Evolutionary conservation across 176 grass and related monocot genomes (phyloP).

Genomic region (Oryza australiensis): DNA sequence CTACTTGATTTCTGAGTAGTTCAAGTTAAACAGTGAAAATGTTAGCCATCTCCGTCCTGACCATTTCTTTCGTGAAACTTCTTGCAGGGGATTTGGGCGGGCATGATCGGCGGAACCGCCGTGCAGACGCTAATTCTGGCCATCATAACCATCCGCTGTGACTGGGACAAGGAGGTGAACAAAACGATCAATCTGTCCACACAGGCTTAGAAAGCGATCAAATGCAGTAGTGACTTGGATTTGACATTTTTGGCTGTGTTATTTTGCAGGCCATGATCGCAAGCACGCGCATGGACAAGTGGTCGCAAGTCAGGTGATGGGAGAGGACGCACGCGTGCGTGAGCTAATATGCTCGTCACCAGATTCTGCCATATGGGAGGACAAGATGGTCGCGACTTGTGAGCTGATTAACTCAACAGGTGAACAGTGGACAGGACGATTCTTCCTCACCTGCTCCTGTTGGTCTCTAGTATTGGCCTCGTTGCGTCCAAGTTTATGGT

Average conservation of each 20-base stretch:
- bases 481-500: neutral
- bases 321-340: neutral
- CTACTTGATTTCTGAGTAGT: neutral
- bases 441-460: neutral
- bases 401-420: neutral
- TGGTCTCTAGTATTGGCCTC: neutral
- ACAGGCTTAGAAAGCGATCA: neutral
- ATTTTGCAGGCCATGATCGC: slow-evolving; percentile 62
- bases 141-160: slow-evolving; percentile 68
- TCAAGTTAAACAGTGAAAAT: neutral
- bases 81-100: slow-evolving; percentile 82
- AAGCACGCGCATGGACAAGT: slow-evolving; percentile 59
- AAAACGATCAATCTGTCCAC: neutral
- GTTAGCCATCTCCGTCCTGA: neutral
- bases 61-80: neutral
- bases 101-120: slow-evolving; percentile 89
- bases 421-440: neutral
- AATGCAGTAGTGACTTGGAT: neutral
- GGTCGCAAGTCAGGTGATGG: slow-evolving; percentile 34
- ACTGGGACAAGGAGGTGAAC: slow-evolving; percentile 85
- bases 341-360: neutral
- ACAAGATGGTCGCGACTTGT: neutral
- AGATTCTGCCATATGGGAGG: neutral
- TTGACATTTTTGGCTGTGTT: neutral
- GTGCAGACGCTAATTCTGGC: slow-evolving; percentile 79